Evolutionary conservation across 345 rosid species (phyloP), one percentile per base, ranked within the genome.

Genomic region (Eucalyptus albens): DNA sequence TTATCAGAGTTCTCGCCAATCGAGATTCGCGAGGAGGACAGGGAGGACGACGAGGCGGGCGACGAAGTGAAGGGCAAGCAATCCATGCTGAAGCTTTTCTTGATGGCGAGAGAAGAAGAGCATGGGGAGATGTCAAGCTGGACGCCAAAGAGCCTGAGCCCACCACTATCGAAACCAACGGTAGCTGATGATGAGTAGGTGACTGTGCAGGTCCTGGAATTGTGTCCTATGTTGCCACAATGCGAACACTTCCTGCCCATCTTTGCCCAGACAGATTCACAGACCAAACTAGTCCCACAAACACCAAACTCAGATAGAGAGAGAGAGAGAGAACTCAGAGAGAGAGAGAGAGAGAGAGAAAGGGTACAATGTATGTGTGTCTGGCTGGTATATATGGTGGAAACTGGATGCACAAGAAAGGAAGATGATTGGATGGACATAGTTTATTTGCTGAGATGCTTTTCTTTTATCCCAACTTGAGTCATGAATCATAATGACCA

Each of bases 201-300:
- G 86, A 88, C 87, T 21, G 83, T 37, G 92, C 96, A 94, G 83
- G 96, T 94, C 90, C 96, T 92, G 22, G 96, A 93, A 91, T 95
- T 95, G 87, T 95, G 96, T 65, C 96, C 96, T 22, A 67, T 89
- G 92, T 93, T 94, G 80, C 96, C 95, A 86, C 96, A 95, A 89
- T 94, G 94, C 56, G 96, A 95, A 92, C 96, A 95, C 88, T 93
- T 95, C 89, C 96, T 95, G 89, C 94, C 95, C 96, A 95, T 95
- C 87, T 94, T 89, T 81, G 65, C 86, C 89, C 90, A 72, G 82
- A 69, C 42, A 69, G 19, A 69, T 69, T 16, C 80, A 31, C 91
- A 90, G 90, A 91, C 86, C 49, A 60, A 22, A 49, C 45, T 33
- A 72, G n/a, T 67, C 37, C 60, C 44, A 53, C 86, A 50, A 86